Base-by-base conservation (phyloP, 163 green algal genomes). In the Chlamydomonas reinhardtii region DNA sequence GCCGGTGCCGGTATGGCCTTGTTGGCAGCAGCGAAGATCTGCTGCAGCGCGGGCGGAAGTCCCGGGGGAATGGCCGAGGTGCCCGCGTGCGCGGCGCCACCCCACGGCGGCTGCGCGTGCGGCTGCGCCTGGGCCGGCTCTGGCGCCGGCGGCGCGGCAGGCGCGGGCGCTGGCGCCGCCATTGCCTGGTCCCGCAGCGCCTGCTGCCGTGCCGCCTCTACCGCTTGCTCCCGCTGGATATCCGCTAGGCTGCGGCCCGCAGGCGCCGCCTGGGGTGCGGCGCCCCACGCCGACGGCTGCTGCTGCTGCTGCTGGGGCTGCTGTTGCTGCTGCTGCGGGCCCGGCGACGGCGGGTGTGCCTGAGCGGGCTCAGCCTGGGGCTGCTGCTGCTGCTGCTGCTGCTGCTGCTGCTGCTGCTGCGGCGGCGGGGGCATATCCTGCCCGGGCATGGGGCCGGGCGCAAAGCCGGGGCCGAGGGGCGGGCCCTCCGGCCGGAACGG, bases 171-270 rank as follows among this genome's bases (percentile, higher is more conserved):
- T 15, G 52, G 74, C 80, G 74, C 59, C 73, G 83, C 48, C 48
- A 56, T 56, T 14, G 48, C 48, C 68, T 89, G 74, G 12, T 73
- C 59, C 19, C 20, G 16, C 34, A 84, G 32, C 11, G 74, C 74
- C 14, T 72, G 70, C 61, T 82, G 76, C 0, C 76, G 56, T 1
- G 76, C 76, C 1, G 84, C 71, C 37, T 89, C 84, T 48, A 82
- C 77, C 8, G 78, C 85, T 34, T 90, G 85, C 64, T 90, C 85
- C 43, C 73, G 56, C 70, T 90, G 85, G 25, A 90, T 90, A 37
- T 90, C 76, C 17, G 85, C 77, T 2, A 90, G 77, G 77, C 70
- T 78, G 22, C 70, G 76, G 1, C 64, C 17, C 1, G 80, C 31
- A 39, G 14, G 64, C 0, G 68, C 24, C 8, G 64, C 25, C 27